These are phyloP conservation scores for Chrysosphaeria jannelii DNA, from an alignment of 2,329 filamentous ascomycete genomes.

Conservation along the genomic window DNA sequence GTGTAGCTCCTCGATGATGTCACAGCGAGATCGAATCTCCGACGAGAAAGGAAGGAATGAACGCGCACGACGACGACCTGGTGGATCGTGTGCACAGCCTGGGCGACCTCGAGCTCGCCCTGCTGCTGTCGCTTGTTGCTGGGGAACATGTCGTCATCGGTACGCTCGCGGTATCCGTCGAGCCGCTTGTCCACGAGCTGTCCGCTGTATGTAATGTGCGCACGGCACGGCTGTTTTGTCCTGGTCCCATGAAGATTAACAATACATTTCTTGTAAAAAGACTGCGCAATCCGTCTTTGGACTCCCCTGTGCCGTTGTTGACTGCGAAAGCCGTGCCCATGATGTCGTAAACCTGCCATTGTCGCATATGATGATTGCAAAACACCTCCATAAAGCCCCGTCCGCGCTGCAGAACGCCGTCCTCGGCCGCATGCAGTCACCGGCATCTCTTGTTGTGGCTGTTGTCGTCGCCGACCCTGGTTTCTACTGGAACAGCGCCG, in stretches of 20 bases:
- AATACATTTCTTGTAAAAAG: no score
- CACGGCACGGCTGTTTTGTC: no score
- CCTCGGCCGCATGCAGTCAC: constrained; percentile 48
- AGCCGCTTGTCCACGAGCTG: constrained; percentile 47
- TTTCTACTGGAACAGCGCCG: constrained; percentile 7
- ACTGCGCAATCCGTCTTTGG: constrained; percentile 42
- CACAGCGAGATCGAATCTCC: no score
- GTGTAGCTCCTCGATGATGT: no score
- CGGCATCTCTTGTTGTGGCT: constrained; percentile 53
- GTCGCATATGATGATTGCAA: constrained; percentile 51
- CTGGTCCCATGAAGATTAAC: no score
- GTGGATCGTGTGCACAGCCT: constrained; percentile 44
- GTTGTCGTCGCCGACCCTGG: constrained; percentile 23
- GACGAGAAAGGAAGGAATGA: constrained; percentile 5
- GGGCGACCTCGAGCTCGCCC: constrained; percentile 65
- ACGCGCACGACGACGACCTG: constrained; percentile 17
- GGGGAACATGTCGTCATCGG: constrained; percentile 75
- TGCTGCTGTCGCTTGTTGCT: constrained; percentile 51
- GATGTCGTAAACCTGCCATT: constrained; percentile 50
- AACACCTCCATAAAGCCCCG: constrained; percentile 45
- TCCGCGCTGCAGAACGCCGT: constrained; percentile 57
- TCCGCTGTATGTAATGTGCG: no score
- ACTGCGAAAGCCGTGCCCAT: constrained; percentile 49
- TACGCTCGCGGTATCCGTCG: constrained; percentile 28
- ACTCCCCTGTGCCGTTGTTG: constrained; percentile 35